Evolutionary conservation across 257 asterid species (phyloP).

Genomic region (Parsonsia alboflavescens): DNA sequence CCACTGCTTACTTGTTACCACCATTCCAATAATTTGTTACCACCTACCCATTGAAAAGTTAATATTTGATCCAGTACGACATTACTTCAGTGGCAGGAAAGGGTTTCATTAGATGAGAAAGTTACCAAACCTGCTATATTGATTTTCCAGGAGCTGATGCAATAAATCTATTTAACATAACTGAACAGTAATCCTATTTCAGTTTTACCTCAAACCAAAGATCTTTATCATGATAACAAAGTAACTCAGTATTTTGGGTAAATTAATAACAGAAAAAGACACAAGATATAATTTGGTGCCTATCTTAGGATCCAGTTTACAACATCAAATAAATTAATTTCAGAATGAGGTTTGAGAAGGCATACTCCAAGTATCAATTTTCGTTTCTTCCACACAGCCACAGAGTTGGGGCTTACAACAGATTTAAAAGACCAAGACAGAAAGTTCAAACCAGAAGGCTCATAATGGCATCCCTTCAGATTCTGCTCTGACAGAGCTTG

Average conservation of each 20-base stretch:
- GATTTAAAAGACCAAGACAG: background rate
- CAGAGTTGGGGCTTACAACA: background rate
- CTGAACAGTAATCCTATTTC: background rate
- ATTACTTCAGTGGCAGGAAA: background rate
- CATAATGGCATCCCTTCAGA: slow-evolving; percentile 1
- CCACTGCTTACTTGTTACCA: background rate
- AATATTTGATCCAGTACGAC: background rate
- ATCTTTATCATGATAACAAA: background rate
- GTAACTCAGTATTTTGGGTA: background rate
- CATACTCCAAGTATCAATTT: background rate
- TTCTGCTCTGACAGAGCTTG: background rate
- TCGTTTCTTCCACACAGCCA: background rate
- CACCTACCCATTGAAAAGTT: background rate
- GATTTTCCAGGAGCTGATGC: background rate
- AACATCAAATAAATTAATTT: background rate
- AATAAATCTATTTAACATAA: background rate
- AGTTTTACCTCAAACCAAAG: background rate
- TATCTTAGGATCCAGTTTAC: background rate
- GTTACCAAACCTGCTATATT: background rate
- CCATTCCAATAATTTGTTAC: background rate
- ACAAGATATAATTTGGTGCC: background rate
- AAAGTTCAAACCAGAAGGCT: background rate
- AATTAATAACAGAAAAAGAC: background rate
- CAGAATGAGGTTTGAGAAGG: background rate
- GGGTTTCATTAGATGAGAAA: background rate